These are phyloP conservation scores for Cryphonectria naterciae DNA, from an alignment of 2,329 filamentous ascomycete species.

Conservation along the genomic window DNA sequence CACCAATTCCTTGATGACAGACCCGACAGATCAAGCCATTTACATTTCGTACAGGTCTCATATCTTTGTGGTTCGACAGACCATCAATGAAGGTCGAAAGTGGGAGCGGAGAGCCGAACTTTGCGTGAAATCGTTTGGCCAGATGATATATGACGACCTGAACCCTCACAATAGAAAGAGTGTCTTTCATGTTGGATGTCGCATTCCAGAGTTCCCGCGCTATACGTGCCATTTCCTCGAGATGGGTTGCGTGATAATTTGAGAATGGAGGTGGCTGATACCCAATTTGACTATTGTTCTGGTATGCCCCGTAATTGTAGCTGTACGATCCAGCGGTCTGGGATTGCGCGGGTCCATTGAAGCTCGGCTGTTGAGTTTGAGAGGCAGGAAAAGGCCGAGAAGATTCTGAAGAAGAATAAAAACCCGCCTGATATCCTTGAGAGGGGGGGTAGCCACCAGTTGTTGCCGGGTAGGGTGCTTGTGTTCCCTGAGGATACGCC, in stretches of 20 bases:
- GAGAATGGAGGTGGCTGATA: constrained; percentile 37
- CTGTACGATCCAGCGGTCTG: constrained; percentile 30
- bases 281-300: constrained; percentile 30
- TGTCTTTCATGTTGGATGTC: constrained; percentile 61
- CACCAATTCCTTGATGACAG: constrained; percentile 48
- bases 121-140: constrained; percentile 58
- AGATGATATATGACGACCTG: constrained; percentile 68
- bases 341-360: constrained; percentile 25
- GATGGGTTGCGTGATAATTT: constrained; percentile 50
- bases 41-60: constrained; percentile 59
- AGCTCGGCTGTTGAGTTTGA: constrained; percentile 30
- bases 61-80: constrained; percentile 58
- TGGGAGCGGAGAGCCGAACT: constrained; percentile 60
- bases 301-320: constrained; percentile 34
- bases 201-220: constrained; percentile 67
- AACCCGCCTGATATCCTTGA: constrained; percentile 24
- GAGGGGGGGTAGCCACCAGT: background rate
- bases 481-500: constrained; percentile 35
- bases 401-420: constrained; percentile 31
- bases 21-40: constrained; percentile 59
- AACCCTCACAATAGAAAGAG: constrained; percentile 66
- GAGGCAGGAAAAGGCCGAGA: constrained; percentile 35
- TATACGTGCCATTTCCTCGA: constrained; percentile 57
- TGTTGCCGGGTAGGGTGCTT: constrained; percentile 33
- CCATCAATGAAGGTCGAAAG: constrained; percentile 64